Percentiles rank a stretch among this genome's conserved stretches.
Evolutionary conservation across 225 moss, liverwort and hornwort species (phyloP).

Genomic region (Takakia lepidozioides): DNA sequence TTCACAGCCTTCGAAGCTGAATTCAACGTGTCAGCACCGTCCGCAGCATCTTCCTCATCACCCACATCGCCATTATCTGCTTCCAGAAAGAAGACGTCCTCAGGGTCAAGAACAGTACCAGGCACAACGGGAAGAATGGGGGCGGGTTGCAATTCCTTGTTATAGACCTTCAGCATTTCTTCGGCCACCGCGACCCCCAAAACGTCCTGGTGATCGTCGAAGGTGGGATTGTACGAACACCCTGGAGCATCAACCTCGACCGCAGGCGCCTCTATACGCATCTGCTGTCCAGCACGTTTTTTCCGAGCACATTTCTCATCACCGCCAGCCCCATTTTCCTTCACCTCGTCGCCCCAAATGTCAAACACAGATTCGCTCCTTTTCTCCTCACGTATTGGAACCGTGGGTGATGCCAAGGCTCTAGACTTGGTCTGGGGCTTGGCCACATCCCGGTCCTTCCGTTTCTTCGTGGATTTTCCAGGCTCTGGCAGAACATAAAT

Average conservation of each 20-base stretch:
- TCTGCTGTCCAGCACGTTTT: slow-evolving; percentile 11
- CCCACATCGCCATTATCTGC: slow-evolving; percentile 37
- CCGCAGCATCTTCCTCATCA: slow-evolving; percentile 27
- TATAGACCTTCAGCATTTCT: slow-evolving; percentile 73
- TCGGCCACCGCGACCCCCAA: slow-evolving; percentile 81
- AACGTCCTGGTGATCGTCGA: slow-evolving; percentile 90
- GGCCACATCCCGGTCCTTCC: slow-evolving; percentile 75
- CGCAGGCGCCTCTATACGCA: slow-evolving; percentile 32
- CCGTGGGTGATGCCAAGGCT: neutral
- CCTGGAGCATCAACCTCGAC: slow-evolving; percentile 89
- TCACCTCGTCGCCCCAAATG: slow-evolving; percentile 25
- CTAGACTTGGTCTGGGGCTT: slow-evolving; percentile 38
- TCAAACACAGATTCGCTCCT: slow-evolving; percentile 23
- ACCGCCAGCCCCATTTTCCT: no score
- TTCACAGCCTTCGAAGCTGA: slow-evolving; percentile 36
- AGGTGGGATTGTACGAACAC: slow-evolving; percentile 92
- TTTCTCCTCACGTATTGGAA: slow-evolving; percentile 1
- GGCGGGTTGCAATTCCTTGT: slow-evolving; percentile 56
- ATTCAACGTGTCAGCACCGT: slow-evolving; percentile 11
- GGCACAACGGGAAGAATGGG: slow-evolving; percentile 40
- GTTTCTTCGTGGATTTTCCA: slow-evolving; percentile 50
- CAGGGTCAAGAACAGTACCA: slow-evolving; percentile 48
- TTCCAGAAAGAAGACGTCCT: slow-evolving; percentile 81
- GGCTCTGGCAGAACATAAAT: slow-evolving; percentile 59
- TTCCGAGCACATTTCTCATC: slow-evolving; percentile 17